These are phyloP conservation scores for Brassica hybrid DNA, from an alignment of 441 rosid species.

Conservation along the genomic window DNA sequence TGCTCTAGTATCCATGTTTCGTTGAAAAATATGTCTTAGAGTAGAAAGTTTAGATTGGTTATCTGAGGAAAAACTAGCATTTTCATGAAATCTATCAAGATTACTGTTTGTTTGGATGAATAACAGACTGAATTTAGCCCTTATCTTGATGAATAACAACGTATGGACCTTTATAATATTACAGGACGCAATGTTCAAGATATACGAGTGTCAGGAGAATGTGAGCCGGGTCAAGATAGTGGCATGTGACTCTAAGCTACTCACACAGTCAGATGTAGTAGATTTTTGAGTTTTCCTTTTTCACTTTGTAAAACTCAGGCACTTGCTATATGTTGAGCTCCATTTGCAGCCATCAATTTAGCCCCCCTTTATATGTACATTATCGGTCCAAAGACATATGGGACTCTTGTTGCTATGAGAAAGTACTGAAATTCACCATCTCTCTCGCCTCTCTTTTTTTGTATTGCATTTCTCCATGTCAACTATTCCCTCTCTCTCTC, in stretches of 20 bases:
- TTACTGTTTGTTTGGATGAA: neutral
- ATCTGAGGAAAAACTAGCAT: neutral
- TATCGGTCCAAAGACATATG: constrained; percentile 23
- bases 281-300: constrained; percentile 35
- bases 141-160: constrained; percentile 51
- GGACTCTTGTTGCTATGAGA: constrained; percentile 34
- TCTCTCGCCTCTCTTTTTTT: neutral
- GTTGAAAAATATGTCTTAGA: neutral
- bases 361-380: constrained; percentile 27
- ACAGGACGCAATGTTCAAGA: constrained; percentile 75
- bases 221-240: constrained; percentile 91
- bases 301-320: constrained; percentile 8
- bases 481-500: constrained; percentile 17
- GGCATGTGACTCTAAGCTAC: constrained; percentile 96
- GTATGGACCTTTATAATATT: constrained; percentile 94
- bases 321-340: constrained; percentile 37
- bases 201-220: constrained; percentile 62
- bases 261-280: constrained; percentile 55
- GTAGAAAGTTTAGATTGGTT: neutral
- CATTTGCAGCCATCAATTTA: constrained; percentile 40
- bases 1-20: neutral
- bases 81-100: neutral
- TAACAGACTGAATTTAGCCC: neutral
- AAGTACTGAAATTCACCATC: constrained; percentile 9
- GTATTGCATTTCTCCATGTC: constrained; percentile 20